Evolutionary conservation across 768 basidiomycete species (phyloP), one percentile per base, ranked within the genome.

Genomic region (Lentinula boryana): DNA sequence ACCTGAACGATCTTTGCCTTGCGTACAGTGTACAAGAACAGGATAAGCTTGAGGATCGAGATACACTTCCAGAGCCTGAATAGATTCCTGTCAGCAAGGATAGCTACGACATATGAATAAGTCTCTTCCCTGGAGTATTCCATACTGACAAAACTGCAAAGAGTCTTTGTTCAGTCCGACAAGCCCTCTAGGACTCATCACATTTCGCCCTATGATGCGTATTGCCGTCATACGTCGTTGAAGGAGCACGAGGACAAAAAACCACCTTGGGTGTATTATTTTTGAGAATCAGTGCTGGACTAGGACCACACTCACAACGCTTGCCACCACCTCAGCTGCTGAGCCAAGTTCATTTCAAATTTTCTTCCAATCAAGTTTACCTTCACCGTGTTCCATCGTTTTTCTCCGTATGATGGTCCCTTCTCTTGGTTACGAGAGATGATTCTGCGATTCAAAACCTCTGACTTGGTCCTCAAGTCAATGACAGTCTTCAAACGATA

Each of bases 1-100:
- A 21, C 66, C 66, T 10, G 66, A 58, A 4, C 66, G 62, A 38
- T 67, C 66, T 44, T 67, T 67, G 51, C 66, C 66, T 56, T 67
- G 66, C 0, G 66, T 67, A 35, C 66, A 67, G n/a, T 67, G 64
- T 0, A 67, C 33, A 7, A 67, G 64, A 1, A 67, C 40, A 21
- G 66, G 66, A 38, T 63, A 63, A 12, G 60, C 36, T 46, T 62
- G 58, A 51, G 61, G 59, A 51, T 58, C 49, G 4, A 60, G 52
- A 56, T 62, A 54, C 2, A 67, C 62, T n/a, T 67, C 62, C 9
- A 67, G 56, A 18, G 66, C 48, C 46, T 51, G 13, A 35, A 57
- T 1, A 46, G 9, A 16, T 0, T 27, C 18, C 16, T 5, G 21
- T 32, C 5, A 27, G 13, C 27, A 6, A 41, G 21, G 5, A 23